These are phyloP conservation scores for Rhodomyrtus psidioides DNA, from an alignment of 441 rosid genomes.

Conservation along the genomic window DNA sequence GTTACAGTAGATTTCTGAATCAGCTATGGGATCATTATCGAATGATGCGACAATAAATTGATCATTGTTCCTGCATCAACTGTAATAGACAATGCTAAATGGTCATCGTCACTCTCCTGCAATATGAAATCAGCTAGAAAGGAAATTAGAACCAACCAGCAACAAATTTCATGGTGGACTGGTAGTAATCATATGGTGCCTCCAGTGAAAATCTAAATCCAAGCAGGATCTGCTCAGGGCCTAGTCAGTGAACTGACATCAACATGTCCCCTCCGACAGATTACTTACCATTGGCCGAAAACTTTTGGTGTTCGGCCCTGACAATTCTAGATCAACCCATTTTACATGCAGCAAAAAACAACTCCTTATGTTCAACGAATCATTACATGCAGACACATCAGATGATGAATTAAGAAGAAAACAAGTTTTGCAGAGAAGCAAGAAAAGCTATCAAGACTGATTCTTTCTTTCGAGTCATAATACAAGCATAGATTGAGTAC, in stretches of 20 bases:
- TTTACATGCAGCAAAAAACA: neutral
- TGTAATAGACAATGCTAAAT: neutral
- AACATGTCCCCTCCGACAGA: neutral
- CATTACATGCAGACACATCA: neutral
- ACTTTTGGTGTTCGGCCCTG: neutral
- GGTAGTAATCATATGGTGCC: neutral
- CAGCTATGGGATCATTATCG: slow-evolving; percentile 88
- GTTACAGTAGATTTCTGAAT: slow-evolving; percentile 68
- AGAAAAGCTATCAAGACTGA: neutral
- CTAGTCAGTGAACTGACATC: neutral
- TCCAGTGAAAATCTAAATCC: neutral
- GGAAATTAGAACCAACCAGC: neutral
- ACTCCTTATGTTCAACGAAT: neutral
- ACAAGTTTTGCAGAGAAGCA: neutral
- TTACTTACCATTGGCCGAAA: neutral
- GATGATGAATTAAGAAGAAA: neutral
- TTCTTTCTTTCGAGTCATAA: no score
- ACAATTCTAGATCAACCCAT: neutral
- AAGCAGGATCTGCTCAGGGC: neutral
- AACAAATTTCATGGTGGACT: neutral
- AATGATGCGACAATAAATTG: slow-evolving; percentile 70
- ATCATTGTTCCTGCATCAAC: slow-evolving; percentile 55
- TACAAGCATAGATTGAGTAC: slow-evolving; percentile 12
- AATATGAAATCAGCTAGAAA: neutral
- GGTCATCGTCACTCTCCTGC: neutral